These are phyloP conservation scores for Globisporangium paddicum DNA, from an alignment of 352 stramenopile species.

Conservation along the genomic window DNA sequence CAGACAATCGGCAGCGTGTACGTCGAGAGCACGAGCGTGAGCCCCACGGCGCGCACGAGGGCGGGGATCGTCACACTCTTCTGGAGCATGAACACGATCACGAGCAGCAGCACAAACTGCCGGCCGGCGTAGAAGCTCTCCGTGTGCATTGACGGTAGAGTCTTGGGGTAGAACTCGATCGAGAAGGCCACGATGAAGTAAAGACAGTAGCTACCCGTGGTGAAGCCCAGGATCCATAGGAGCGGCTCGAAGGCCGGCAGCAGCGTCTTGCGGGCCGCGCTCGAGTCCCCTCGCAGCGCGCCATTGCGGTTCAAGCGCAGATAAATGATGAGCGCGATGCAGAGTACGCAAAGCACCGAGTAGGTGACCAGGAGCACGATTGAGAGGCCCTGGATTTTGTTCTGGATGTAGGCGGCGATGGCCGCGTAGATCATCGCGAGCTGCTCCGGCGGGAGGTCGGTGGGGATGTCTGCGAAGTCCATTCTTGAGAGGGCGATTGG, in stretches of 20 bases:
- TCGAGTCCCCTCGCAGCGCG: conserved; percentile 26
- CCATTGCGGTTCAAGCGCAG: conserved; percentile 36
- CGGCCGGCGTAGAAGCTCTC: conserved; percentile 27
- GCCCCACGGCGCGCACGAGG: conserved; percentile 23
- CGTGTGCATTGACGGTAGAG: not conserved
- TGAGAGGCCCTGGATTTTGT: conserved; percentile 26
- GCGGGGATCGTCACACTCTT: conserved; percentile 37
- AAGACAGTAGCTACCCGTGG: conserved; percentile 9
- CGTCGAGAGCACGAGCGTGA: conserved; percentile 27
- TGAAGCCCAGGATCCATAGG: no score
- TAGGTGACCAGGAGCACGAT: conserved; percentile 34
- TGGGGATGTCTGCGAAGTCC: not conserved
- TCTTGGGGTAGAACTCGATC: not conserved
- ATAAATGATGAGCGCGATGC: conserved; percentile 28
- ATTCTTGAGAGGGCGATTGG: not conserved
- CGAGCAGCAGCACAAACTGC: conserved; percentile 8
- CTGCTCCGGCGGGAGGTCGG: not conserved
- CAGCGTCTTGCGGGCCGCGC: conserved; percentile 30
- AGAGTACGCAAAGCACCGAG: conserved; percentile 29
- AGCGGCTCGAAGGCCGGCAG: not conserved
- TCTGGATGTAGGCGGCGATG: not conserved
- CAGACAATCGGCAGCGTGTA: conserved; percentile 34
- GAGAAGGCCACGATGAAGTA: conserved; percentile 5
- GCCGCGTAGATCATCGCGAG: not conserved
- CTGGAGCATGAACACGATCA: no score